Evolutionary conservation across 352 stramenopile genomes (phyloP).

Genomic region (Pythium dissimile): DNA sequence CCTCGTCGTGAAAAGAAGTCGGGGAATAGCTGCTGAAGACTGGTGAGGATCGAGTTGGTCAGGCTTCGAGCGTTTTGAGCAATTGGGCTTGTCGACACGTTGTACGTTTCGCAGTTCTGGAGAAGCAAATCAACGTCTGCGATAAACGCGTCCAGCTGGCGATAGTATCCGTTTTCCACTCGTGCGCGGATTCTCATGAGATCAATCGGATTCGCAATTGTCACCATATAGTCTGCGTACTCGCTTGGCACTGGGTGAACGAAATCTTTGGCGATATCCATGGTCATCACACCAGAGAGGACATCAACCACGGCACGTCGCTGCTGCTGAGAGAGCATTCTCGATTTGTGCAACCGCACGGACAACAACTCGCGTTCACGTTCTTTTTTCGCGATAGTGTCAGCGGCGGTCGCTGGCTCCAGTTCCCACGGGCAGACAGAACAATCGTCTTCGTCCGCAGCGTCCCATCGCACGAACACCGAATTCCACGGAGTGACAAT

Average conservation of each 20-base stretch:
- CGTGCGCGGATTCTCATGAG: conserved; percentile 74
- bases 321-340: conserved; percentile 46
- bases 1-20: conserved; percentile 20
- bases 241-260: conserved; percentile 68
- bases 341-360: conserved; percentile 43
- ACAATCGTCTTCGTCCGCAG: conserved; percentile 61
- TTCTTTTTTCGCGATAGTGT: conserved; percentile 40
- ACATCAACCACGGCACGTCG: conserved; percentile 47
- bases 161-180: conserved; percentile 67
- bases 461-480: conserved; percentile 67
- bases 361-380: conserved; percentile 33
- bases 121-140: conserved; percentile 71
- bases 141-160: conserved; percentile 80
- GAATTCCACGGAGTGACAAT: conserved; percentile 73
- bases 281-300: conserved; percentile 55
- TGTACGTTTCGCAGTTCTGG: conserved; percentile 84
- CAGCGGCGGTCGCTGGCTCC: conserved; percentile 35
- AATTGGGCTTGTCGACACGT: conserved; percentile 75
- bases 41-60: conserved; percentile 50
- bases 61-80: conserved; percentile 78
- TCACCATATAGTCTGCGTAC: conserved; percentile 81
- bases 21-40: conserved; percentile 63
- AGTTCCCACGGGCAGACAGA: conserved; percentile 80
- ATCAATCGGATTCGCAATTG: conserved; percentile 83
- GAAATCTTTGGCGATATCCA: conserved; percentile 77